phyloP scores from a whole-genome alignment of 164 flowering plant genomes.

The Platanus orientalis region DNA sequence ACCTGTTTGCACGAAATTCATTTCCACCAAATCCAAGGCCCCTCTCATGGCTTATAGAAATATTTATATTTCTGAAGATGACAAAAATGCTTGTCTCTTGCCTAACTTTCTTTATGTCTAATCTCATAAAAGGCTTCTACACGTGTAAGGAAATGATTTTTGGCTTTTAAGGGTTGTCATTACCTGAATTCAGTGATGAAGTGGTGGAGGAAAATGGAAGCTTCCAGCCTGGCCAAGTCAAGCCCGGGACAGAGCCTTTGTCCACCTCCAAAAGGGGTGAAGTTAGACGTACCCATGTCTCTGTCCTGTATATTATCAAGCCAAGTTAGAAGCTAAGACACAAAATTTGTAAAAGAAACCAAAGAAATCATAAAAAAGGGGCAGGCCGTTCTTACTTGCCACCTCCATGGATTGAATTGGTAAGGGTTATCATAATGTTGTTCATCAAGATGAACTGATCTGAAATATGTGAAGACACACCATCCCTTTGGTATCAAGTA shows the following conservation, averaged over 20 bases:
- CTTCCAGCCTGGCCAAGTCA: conserved; percentile 89
- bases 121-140: too few species aligned
- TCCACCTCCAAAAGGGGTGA: conserved; percentile 98
- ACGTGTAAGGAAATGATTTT: neutral
- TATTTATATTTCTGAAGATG: too few species aligned
- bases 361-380: neutral
- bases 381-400: conserved; percentile 62
- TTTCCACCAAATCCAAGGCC: too few species aligned
- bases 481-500: conserved; percentile 78
- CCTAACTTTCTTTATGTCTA: too few species aligned
- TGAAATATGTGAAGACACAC: conserved; percentile 72
- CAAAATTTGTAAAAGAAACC: neutral
- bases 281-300: conserved; percentile 48
- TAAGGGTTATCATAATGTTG: conserved; percentile 56
- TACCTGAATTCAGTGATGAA: conserved; percentile 84
- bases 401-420: conserved; percentile 91
- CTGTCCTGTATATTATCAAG: conserved; percentile 39
- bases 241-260: conserved; percentile 92
- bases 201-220: conserved; percentile 88
- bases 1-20: too few species aligned
- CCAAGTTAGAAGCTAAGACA: neutral
- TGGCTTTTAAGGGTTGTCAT: neutral
- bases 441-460: conserved; percentile 91
- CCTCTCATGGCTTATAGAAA: too few species aligned
- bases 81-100: too few species aligned